A percentile compares a stretch with the other conserved stretches of the same genome.
Conservation (phyloP, 2,329 filamentous ascomycete species). For the Zymoseptoria pseudotritici region DNA sequence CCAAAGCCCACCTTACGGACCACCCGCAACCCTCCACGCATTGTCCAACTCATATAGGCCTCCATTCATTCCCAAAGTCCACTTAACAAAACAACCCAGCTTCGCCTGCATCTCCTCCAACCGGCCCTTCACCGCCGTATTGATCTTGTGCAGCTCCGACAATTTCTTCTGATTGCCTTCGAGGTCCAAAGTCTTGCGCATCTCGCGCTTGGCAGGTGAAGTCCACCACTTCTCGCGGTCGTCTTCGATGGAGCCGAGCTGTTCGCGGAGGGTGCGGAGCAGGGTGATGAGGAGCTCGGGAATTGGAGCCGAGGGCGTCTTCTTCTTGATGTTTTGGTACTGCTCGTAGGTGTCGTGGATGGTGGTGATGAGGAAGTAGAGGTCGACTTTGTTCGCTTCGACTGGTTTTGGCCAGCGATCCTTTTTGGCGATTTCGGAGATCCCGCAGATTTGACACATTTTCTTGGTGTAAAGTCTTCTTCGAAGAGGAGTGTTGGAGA, state of each 20-base stretch:
- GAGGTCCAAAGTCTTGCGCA: constrained; percentile 9
- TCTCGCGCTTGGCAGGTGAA: constrained; percentile 12
- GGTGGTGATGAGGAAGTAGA: constrained; percentile 12
- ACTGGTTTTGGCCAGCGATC: constrained; percentile 15
- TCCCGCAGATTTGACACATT: constrained; percentile 19
- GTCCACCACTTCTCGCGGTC: constrained; percentile 16
- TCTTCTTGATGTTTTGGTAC: constrained; percentile 1
- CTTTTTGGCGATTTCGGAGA: constrained; percentile 11
- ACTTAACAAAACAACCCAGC: constrained; percentile 13
- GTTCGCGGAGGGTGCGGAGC: constrained; percentile 8
- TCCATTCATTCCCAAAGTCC: constrained; percentile 17
- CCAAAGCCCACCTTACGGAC: background rate
- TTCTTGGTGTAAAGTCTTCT: background rate
- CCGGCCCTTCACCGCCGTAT: constrained; percentile 9
- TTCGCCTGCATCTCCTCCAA: constrained; percentile 14
- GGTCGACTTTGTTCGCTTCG: constrained; percentile 8
- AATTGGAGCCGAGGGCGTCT: background rate
- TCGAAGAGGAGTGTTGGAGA: background rate
- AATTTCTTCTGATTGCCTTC: constrained; percentile 14
- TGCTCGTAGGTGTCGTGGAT: constrained; percentile 11
- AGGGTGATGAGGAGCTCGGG: constrained; percentile 10
- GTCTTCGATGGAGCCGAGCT: constrained; percentile 11
- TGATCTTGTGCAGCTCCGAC: constrained; percentile 18
- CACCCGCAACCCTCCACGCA: background rate
- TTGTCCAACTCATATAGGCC: constrained; percentile 11